These are phyloP conservation scores for Pulveroboletus frians DNA, from an alignment of 768 basidiomycete genomes.

Conservation along the genomic window DNA sequence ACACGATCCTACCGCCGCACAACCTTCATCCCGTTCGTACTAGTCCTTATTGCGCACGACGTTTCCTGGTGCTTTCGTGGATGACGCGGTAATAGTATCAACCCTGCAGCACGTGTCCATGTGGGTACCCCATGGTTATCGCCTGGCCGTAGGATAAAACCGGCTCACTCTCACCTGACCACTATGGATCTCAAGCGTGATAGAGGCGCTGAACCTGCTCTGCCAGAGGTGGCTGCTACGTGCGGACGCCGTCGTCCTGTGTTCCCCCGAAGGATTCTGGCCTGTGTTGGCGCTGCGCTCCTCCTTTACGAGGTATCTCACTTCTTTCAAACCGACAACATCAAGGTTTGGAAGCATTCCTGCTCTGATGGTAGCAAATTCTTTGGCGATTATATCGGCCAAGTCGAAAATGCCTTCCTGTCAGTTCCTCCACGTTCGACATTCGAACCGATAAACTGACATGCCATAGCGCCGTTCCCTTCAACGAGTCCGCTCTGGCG, in stretches of 20 bases:
- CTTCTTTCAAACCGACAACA: background rate
- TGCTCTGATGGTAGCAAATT: background rate
- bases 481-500: slow-evolving; percentile 49
- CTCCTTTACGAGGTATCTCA: slow-evolving; percentile 8
- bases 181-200: slow-evolving; percentile 17
- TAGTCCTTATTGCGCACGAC: background rate
- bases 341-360: slow-evolving; percentile 10
- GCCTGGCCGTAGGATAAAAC: background rate
- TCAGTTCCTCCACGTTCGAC: slow-evolving; percentile 16
- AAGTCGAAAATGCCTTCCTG: slow-evolving; percentile 33
- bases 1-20: too few relatives aligned
- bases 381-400: slow-evolving; percentile 13
- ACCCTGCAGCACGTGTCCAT: background rate
- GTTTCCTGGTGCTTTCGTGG: too few relatives aligned
- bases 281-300: slow-evolving; percentile 4
- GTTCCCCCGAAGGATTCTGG: slow-evolving; percentile 3
- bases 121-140: slow-evolving; percentile 2
- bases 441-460: background rate
- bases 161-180: background rate
- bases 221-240: slow-evolving; percentile 9
- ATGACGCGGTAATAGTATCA: too few relatives aligned
- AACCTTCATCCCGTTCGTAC: background rate
- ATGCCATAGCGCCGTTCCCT: slow-evolving; percentile 47
- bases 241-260: background rate
- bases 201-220: background rate